These are phyloP conservation scores for Isabelozyma rhagii DNA, from an alignment of 805 yeast species.

Conservation along the genomic window DNA sequence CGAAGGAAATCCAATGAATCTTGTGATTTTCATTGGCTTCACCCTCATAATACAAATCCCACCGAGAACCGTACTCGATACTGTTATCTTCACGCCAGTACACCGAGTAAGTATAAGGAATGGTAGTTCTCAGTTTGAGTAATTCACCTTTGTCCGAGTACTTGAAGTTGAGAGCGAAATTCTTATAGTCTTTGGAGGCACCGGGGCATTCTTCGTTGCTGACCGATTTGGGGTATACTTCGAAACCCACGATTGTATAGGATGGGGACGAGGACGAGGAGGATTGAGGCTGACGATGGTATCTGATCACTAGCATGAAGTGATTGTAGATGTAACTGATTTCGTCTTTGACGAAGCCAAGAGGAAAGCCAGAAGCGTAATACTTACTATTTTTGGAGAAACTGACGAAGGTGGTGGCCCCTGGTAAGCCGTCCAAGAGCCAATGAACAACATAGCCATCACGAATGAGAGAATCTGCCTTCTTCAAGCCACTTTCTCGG, in stretches of 20 bases:
- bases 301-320: constrained; percentile 75
- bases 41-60: constrained; percentile 67
- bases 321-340: constrained; percentile 69
- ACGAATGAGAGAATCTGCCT: constrained; percentile 60
- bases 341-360: constrained; percentile 66
- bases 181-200: constrained; percentile 55
- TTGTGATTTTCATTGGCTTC: constrained; percentile 41
- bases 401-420: constrained; percentile 76
- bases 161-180: constrained; percentile 49
- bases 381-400: constrained; percentile 58
- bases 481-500: constrained; percentile 44
- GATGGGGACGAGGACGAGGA: constrained; percentile 20
- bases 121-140: constrained; percentile 29
- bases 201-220: constrained; percentile 70
- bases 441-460: constrained; percentile 79
- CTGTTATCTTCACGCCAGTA: constrained; percentile 82
- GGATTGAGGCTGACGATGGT: constrained; percentile 45
- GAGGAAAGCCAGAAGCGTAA: constrained; percentile 83
- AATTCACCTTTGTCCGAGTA: constrained; percentile 20
- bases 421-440: constrained; percentile 81
- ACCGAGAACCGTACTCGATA: constrained; percentile 63
- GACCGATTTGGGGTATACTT: constrained; percentile 83
- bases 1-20: constrained; percentile 75
- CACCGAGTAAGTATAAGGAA: constrained; percentile 82
- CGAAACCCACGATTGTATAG: constrained; percentile 76